phyloP scores from a whole-genome alignment of 805 yeast species.

The Lachancea mirantina region DNA sequence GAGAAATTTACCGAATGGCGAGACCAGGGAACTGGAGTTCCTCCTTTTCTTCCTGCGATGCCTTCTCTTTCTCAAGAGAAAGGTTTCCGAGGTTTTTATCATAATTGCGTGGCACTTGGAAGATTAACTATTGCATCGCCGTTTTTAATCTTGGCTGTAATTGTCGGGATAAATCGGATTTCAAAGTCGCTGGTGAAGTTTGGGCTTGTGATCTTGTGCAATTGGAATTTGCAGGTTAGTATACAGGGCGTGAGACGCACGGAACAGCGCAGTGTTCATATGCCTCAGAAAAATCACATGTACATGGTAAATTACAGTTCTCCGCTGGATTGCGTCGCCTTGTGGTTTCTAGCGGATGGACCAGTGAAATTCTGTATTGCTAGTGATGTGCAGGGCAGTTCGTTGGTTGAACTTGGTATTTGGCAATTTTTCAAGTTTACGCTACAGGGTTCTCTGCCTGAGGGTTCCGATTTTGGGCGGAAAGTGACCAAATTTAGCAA shows the following conservation, averaged over 20 bases:
- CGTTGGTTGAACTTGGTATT: conserved; percentile 13
- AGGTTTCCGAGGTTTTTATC: conserved; percentile 4
- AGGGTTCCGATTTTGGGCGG: conserved; percentile 6
- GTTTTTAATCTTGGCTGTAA: conserved; percentile 9
- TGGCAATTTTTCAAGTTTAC: conserved; percentile 18
- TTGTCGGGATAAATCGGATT: conserved; percentile 1
- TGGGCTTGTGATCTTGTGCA: conserved; percentile 29
- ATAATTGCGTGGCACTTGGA: conserved; percentile 9
- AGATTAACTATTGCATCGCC: conserved; percentile 18
- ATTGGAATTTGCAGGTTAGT: conserved; percentile 29
- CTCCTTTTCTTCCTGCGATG: conserved; percentile 70
- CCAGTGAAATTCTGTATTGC: conserved; percentile 11
- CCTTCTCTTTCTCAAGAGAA: conserved; percentile 15
- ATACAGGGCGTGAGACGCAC: conserved; percentile 41
- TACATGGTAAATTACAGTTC: conserved; percentile 43
- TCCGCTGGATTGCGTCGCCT: conserved; percentile 40
- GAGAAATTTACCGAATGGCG: conserved; percentile 80
- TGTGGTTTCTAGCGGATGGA: conserved; percentile 26
- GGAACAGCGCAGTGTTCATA: conserved; percentile 14
- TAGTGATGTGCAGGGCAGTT: conserved; percentile 5
- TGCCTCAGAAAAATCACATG: conserved; percentile 35
- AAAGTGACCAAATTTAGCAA: conserved; percentile 1
- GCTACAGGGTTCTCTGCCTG: conserved; percentile 17
- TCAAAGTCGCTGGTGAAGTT: conserved; percentile 14
- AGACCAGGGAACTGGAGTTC: conserved; percentile 89